Conservation (phyloP, 23 red algal genomes). For the Cyanidium caldarium region DNA sequence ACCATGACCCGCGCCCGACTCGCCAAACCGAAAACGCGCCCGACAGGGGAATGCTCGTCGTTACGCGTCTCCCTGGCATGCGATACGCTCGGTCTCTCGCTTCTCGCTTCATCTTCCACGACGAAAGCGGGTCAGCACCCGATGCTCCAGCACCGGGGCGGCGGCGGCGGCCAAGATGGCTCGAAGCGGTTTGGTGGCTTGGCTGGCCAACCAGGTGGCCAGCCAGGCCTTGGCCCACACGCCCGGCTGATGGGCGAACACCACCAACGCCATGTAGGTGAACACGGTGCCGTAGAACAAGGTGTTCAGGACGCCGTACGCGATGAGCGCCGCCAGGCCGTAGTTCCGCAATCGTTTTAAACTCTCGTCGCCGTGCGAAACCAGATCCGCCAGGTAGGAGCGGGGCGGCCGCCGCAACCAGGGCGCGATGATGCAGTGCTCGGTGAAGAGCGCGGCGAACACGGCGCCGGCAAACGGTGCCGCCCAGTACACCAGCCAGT, state of each 20-base stretch:
- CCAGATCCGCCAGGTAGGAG: background rate
- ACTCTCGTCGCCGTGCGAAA: background rate
- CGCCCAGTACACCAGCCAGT: background rate
- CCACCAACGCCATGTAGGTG: slow-evolving; percentile 19
- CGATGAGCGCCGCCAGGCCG: slow-evolving; percentile 44
- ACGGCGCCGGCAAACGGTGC: background rate
- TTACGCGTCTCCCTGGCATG: too few relatives aligned
- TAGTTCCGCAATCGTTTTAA: background rate
- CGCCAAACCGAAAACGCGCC: background rate
- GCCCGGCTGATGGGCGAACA: background rate
- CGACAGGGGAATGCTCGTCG: too few relatives aligned
- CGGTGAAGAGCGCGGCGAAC: background rate
- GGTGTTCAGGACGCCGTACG: slow-evolving; percentile 60
- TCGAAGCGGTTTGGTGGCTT: slow-evolving; percentile 71
- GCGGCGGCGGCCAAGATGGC: slow-evolving; percentile 21
- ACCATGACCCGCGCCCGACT: slow-evolving; percentile 2
- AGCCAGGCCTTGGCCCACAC: slow-evolving; percentile 43
- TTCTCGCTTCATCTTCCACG: too few relatives aligned
- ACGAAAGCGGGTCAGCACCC: too few relatives aligned
- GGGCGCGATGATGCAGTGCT: background rate
- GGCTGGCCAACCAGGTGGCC: slow-evolving; percentile 52
- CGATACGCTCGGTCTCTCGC: too few relatives aligned
- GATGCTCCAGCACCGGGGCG: slow-evolving; percentile 39
- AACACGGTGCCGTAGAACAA: slow-evolving; percentile 50
- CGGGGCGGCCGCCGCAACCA: background rate